Evolutionary conservation across 805 yeast genomes (phyloP).

Genomic region (Candida vaughaniae): DNA sequence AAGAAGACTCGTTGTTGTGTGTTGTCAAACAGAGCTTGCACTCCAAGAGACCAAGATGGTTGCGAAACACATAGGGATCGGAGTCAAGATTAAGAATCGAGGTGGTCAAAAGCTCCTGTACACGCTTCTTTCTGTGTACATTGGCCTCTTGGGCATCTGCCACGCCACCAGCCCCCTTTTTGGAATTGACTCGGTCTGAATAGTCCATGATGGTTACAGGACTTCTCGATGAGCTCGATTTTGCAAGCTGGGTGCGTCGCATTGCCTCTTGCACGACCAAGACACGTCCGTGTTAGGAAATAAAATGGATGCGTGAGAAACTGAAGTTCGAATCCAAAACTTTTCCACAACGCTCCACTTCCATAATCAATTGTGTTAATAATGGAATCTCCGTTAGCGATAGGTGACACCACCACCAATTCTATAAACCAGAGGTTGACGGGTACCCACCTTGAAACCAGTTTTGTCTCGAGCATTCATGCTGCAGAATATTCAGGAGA

Average conservation of each 20-base stretch:
- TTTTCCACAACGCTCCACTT: too few species aligned
- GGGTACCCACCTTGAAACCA: conserved; percentile 32
- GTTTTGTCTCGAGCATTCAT: conserved; percentile 18
- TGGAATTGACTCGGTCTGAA: conserved; percentile 85
- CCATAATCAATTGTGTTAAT: too few species aligned
- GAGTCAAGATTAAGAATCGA: conserved; percentile 52
- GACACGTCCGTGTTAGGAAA: too few species aligned
- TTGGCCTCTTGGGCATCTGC: conserved; percentile 74
- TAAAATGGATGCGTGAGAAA: too few species aligned
- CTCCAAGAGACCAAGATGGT: conserved; percentile 80
- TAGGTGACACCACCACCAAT: conserved; percentile 42
- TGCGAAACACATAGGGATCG: conserved; percentile 83
- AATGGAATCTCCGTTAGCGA: conserved; percentile 44
- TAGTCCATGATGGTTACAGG: conserved; percentile 80
- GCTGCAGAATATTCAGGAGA: conserved; percentile 37
- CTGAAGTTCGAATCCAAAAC: too few species aligned
- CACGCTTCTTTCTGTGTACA: conserved; percentile 64
- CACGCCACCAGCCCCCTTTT: conserved; percentile 87
- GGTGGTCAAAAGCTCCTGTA: conserved; percentile 57
- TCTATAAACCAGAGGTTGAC: conserved; percentile 35
- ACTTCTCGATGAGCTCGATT: too few species aligned
- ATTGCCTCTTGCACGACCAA: too few species aligned
- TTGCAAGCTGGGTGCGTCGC: too few species aligned
- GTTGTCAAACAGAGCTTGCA: conserved; percentile 83
- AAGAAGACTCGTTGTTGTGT: conserved; percentile 78